Base-by-base conservation (phyloP, 1,284 basidiomycete genomes). In the Leccinum pachyderme region DNA sequence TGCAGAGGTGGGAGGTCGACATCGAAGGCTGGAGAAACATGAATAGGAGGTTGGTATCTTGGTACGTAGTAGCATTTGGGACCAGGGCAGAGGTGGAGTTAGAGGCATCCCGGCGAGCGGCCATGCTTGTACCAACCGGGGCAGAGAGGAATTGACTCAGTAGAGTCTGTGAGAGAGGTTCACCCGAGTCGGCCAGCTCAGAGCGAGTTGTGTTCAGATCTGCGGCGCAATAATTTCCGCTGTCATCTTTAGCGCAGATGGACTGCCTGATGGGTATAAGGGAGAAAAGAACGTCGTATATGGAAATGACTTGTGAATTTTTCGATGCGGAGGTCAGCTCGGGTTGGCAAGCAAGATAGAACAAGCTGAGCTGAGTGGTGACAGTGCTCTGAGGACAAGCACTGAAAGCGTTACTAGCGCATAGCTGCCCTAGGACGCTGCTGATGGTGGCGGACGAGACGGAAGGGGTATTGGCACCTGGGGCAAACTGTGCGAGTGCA, bases 241-340 rank as follows among this genome's bases (percentile, higher is more conserved):
- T 78, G 61, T 84, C 82, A 64, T 89, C 83, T 77, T 88, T 88
- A 49, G 86, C 64, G 75, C 94, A 96, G 46, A 92, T 67, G 35
- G 91, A 86, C 13, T 67, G 61, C 61, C 75, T 75, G 65, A 95
- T 69, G 5, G 93, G 92, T 5, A 71, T 63, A 51, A 93, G 61
- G 58, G 80, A 63, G 76, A 92, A 97, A 45, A 96, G 75, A 45
- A 83, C 75, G 69, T 96, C 94, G 75, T 96, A 97, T 4, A 81
- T 73, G 37, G 72, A 65, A 64, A 82, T 68, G 48, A 94, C 85
- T 24, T 75, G 68, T 37, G 64, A 47, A 59, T 79, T 82, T 48
- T 79, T 82, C 47, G 75, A 70, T 35, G 61, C 67, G 12, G 80
- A 74, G 2, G 78, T 81, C 61, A 97, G 75, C 73, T 96, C 94